phyloP scores from a whole-genome alignment of 306 rosid genomes.

The Morella rubra region DNA sequence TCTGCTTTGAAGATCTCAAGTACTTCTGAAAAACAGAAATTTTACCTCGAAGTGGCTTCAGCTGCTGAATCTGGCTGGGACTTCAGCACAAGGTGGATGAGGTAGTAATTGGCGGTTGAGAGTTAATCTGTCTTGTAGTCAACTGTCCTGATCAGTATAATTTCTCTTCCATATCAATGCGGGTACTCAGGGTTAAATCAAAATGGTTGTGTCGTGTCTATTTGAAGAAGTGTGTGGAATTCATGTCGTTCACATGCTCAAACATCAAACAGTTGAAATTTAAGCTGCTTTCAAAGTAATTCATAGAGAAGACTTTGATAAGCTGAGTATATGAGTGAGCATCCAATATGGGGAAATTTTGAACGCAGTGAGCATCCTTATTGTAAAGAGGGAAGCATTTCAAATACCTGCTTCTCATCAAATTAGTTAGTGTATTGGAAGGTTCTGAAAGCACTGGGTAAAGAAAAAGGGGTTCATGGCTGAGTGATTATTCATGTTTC shows the following conservation, averaged over 20 bases:
- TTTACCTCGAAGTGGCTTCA: conserved; percentile 77
- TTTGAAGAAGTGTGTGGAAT: background rate
- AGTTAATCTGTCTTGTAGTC: background rate
- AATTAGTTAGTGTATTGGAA: too few species aligned
- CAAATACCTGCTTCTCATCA: background rate
- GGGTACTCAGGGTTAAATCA: background rate
- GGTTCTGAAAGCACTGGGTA: background rate
- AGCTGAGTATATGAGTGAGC: background rate
- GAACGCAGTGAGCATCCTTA: background rate
- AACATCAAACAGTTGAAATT: background rate
- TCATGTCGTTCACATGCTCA: background rate
- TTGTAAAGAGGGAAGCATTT: background rate
- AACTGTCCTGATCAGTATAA: background rate
- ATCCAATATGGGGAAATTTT: background rate
- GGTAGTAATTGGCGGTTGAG: conserved; percentile 42
- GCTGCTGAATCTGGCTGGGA: conserved; percentile 96
- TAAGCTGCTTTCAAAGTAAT: background rate
- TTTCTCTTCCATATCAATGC: background rate
- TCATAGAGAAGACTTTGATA: background rate
- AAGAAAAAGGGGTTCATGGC: background rate
- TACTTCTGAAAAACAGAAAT: conserved; percentile 46
- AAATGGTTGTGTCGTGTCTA: background rate
- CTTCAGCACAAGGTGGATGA: conserved; percentile 95
- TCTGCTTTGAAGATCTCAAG: conserved; percentile 62
- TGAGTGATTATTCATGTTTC: background rate